A percentile compares a stretch with the other conserved stretches of the same genome.
phyloP scores from a whole-genome alignment of 768 basidiomycete species.

The Boletus coccyginus region DNA sequence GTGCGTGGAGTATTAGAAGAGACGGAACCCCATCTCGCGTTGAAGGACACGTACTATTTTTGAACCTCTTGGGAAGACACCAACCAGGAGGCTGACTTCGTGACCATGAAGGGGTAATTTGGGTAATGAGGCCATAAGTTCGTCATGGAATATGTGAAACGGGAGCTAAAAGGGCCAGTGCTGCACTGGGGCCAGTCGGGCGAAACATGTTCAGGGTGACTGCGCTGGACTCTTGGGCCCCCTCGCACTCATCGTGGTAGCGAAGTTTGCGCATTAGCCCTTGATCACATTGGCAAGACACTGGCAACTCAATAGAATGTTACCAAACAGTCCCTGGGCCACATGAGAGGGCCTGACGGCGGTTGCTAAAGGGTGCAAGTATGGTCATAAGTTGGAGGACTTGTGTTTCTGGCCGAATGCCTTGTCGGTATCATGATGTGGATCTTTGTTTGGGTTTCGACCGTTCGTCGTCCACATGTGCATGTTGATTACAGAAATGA shows the following conservation, averaged over 20 bases:
- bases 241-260: not conserved
- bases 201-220: not conserved
- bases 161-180: not conserved
- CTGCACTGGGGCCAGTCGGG: not conserved
- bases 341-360: not conserved
- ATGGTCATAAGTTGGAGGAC: not conserved
- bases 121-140: not conserved
- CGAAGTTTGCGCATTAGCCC: not conserved
- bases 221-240: not conserved
- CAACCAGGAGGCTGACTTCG: not conserved
- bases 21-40: not conserved
- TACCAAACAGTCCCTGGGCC: not conserved
- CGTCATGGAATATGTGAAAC: not conserved
- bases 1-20: not conserved
- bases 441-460: not conserved
- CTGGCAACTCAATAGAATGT: not conserved
- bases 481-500: too few relatives aligned
- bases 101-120: not conserved
- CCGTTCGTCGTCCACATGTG: too few relatives aligned
- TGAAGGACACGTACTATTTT: not conserved
- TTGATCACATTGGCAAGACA: not conserved
- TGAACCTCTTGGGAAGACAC: slow-evolving; percentile 1
- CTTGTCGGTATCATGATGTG: too few relatives aligned
- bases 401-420: too few relatives aligned
- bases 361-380: not conserved